Base-by-base conservation (phyloP, 169 alveolate genomes). In the Plasmodium chabaudi region DNA sequence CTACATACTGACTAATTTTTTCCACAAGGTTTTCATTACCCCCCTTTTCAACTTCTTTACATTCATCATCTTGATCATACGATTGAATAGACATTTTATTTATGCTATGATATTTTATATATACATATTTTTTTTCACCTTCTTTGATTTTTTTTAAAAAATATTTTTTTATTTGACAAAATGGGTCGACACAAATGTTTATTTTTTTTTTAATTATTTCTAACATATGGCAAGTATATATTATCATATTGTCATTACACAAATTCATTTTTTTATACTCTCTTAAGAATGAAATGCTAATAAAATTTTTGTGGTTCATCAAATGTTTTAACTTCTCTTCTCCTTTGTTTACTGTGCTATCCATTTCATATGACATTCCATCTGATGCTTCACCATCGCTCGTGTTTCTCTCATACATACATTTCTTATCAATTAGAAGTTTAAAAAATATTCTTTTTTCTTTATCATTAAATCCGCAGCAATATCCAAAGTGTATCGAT, bases 221-320 rank as follows among this genome's bases (percentile, higher is more conserved):
- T 17, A 77, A 21, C 46, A 53, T 6, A 46, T 77, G 55, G 25
- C 88, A 77, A 13, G 63, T 63, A 21, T 63, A 77, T 68, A 77
- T 77, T n/a, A 77, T 42, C 88, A 77, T 77, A 15, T 21, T 49
- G 42, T 77, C 88, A 9, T 56, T 49, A 15, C 88, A 77, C n/a
- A 77, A 57, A 4, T 77, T n/a, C 15, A 77, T 17, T 56, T 57
- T 17, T 15, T 17, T 53, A 25, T 77, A 77, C n/a, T 23, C 5
- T 21, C 51, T 47, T 57, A 77, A 1, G 21, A 77, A 77, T n/a
- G 74, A 3, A 4, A 21, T 56, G 47, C 53, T 44, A 15, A 77
- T 19, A 19, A 47, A 64, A n/a, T 64, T 51, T 17, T 77, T 67
- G 4, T n/a, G 19, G 19, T 64, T 63, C 51, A 61, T 39, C 21